These are phyloP conservation scores for Fusarium sp. DNA, from an alignment of 2,329 filamentous ascomycete genomes.

Conservation along the genomic window DNA sequence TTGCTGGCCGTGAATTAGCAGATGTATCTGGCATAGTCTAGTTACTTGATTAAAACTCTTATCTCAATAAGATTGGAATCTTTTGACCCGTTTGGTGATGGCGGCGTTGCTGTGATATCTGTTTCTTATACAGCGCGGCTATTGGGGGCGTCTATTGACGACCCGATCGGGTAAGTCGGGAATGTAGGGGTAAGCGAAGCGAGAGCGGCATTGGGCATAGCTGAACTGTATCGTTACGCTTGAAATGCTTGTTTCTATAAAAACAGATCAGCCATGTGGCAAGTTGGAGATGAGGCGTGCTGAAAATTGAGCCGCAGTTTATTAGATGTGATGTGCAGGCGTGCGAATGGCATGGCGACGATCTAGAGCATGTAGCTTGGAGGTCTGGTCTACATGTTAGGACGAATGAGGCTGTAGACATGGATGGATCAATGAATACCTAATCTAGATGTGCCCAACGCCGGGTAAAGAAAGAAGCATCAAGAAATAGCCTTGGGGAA, in stretches of 20 bases:
- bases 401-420: neutral
- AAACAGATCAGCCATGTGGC: neutral
- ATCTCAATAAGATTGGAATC: slow-evolving; percentile 17
- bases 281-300: neutral
- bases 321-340: neutral
- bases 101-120: slow-evolving; percentile 12
- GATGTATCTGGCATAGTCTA: neutral
- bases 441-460: too few species aligned
- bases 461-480: too few species aligned
- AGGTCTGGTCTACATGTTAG: neutral
- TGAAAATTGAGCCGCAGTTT: slow-evolving; percentile 10
- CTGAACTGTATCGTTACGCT: neutral
- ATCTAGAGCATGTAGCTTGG: slow-evolving; percentile 8
- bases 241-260: slow-evolving; percentile 11
- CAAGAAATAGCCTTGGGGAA: too few species aligned
- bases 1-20: slow-evolving; percentile 29
- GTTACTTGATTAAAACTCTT: neutral
- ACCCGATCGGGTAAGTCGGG: slow-evolving; percentile 44
- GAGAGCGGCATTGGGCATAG: neutral
- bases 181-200: slow-evolving; percentile 11
- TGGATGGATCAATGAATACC: too few species aligned
- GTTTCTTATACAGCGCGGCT: slow-evolving; percentile 35
- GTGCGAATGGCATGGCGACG: neutral
- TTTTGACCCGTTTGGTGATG: slow-evolving; percentile 18
- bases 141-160: slow-evolving; percentile 50